A percentile compares a stretch with the other conserved stretches of the same genome.
Evolutionary conservation across 2,329 filamentous ascomycete species (phyloP).

Genomic region (Catunica adiposa): DNA sequence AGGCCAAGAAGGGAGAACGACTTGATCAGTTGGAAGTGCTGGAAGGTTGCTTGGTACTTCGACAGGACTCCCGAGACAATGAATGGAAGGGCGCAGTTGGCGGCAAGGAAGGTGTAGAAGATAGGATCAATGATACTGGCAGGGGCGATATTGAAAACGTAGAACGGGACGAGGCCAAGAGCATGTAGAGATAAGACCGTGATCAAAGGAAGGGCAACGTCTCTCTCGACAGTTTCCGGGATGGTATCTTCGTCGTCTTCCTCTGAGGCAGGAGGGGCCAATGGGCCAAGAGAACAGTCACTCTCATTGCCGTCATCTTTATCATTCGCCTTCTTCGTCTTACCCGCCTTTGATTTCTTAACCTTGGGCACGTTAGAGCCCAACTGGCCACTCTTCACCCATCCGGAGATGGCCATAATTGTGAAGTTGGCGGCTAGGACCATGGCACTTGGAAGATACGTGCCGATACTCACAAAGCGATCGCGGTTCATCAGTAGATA

Average conservation of each 20-base stretch:
- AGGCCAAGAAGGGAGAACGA: constrained; percentile 85
- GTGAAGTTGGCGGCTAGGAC: constrained; percentile 85
- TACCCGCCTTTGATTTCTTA: background rate
- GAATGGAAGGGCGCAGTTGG: constrained; percentile 41
- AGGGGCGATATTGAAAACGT: constrained; percentile 64
- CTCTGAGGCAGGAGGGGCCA: background rate
- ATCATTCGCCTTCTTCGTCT: constrained; percentile 17
- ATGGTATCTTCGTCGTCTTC: background rate
- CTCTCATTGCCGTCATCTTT: background rate
- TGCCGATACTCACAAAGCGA: constrained; percentile 94
- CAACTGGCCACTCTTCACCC: constrained; percentile 64
- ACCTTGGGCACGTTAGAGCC: background rate
- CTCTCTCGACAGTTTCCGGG: constrained; percentile 34
- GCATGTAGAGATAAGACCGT: constrained; percentile 60
- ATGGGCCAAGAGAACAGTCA: background rate
- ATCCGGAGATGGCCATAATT: constrained; percentile 86
- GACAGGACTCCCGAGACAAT: constrained; percentile 39
- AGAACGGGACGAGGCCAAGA: constrained; percentile 64
- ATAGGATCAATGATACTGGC: constrained; percentile 43
- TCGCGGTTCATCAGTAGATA: constrained; percentile 85
- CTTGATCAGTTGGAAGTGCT: constrained; percentile 66
- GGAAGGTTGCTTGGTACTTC: constrained; percentile 36
- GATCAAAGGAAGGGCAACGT: constrained; percentile 55
- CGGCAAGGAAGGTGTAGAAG: constrained; percentile 40
- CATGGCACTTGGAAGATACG: constrained; percentile 96